These are phyloP conservation scores for Ceratobasidium sp. DNA, from an alignment of 1,284 basidiomycete genomes.

Conservation along the genomic window DNA sequence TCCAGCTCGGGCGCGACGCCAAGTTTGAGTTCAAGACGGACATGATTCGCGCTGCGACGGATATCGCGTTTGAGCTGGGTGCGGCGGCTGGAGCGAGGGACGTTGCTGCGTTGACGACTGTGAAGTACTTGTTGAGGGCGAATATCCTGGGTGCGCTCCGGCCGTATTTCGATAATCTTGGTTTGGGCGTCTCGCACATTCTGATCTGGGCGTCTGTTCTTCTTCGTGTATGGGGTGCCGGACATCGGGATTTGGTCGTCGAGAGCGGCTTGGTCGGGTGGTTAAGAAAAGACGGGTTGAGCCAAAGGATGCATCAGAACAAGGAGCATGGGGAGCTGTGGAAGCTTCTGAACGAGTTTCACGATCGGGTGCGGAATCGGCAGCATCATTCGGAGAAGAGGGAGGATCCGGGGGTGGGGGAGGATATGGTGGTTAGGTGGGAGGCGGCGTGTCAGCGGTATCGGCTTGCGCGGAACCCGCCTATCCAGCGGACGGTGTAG, in stretches of 20 bases:
- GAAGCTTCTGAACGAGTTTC: conserved; percentile 38
- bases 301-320: conserved; percentile 29
- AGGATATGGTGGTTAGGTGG: conserved; percentile 30
- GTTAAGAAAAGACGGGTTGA: conserved; percentile 31
- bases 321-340: conserved; percentile 30
- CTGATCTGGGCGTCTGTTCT: conserved; percentile 30
- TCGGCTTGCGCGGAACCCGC: conserved; percentile 1
- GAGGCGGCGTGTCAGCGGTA: conserved; percentile 37
- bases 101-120: conserved; percentile 7
- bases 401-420: conserved; percentile 3
- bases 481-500: neutral
- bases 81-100: conserved; percentile 15
- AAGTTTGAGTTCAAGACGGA: conserved; percentile 42
- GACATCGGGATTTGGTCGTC: conserved; percentile 28
- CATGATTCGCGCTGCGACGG: conserved; percentile 40
- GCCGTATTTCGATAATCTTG: conserved; percentile 41
- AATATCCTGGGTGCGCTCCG: conserved; percentile 34
- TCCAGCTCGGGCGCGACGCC: conserved; percentile 32
- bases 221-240: conserved; percentile 16
- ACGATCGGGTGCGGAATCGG: conserved; percentile 29
- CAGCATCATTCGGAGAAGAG: conserved; percentile 27
- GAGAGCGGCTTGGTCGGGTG: conserved; percentile 31
- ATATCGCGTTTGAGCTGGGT: conserved; percentile 21
- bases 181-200: conserved; percentile 31
- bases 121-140: neutral